Evolutionary conservation across 345 rosid genomes (phyloP).

Genomic region (Dovyalis caffra): DNA sequence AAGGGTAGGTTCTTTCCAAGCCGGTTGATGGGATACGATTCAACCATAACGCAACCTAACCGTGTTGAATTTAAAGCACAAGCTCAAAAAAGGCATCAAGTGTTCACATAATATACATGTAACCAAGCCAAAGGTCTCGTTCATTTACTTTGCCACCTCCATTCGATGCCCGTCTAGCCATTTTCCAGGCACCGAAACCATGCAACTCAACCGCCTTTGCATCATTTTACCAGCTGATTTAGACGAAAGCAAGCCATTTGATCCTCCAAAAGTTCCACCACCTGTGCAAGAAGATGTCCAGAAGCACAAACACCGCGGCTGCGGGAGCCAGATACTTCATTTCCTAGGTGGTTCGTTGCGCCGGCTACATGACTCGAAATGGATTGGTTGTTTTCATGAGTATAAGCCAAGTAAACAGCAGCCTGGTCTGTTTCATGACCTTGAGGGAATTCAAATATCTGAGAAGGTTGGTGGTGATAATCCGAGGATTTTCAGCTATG

Average conservation of each 20-base stretch:
- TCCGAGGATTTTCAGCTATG: constrained; percentile 84
- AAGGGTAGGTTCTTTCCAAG: neutral
- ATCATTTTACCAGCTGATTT: constrained; percentile 56
- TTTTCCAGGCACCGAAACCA: constrained; percentile 21
- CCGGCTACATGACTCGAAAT: constrained; percentile 43
- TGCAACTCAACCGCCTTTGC: constrained; percentile 58
- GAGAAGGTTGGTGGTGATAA: constrained; percentile 74
- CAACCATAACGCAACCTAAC: constrained; percentile 41
- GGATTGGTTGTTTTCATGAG: constrained; percentile 34
- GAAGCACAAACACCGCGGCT: constrained; percentile 35
- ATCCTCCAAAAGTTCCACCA: constrained; percentile 9
- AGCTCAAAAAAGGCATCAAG: neutral
- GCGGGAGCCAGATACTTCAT: constrained; percentile 43
- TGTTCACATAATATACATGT: neutral
- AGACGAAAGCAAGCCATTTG: constrained; percentile 40
- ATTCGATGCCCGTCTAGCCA: neutral
- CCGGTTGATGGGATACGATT: constrained; percentile 20
- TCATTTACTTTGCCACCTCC: neutral
- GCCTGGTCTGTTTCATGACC: constrained; percentile 50
- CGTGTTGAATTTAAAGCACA: constrained; percentile 34
- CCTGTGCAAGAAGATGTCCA: constrained; percentile 20
- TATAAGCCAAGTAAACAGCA: constrained; percentile 15
- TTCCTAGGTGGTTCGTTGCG: constrained; percentile 42
- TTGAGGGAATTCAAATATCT: constrained; percentile 75
- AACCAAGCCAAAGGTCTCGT: neutral